A percentile compares a stretch with the other conserved stretches of the same genome.
Conservation (phyloP, 306 rosid genomes). For the Prunus davidiana region DNA sequence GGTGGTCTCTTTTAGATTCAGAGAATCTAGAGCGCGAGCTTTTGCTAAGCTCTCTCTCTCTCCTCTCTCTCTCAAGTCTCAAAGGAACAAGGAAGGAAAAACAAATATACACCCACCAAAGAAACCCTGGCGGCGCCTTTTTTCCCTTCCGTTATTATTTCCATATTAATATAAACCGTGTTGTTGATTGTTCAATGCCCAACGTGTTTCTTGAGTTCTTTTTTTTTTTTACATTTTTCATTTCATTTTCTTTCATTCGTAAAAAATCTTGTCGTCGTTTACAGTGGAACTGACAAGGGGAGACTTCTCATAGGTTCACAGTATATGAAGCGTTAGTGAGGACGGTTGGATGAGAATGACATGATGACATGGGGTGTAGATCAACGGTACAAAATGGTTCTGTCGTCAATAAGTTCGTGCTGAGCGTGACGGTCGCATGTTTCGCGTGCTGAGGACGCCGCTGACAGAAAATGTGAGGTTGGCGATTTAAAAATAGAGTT, state of each 20-base stretch:
- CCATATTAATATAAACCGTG: neutral
- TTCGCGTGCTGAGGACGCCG: neutral
- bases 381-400: neutral
- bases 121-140: conserved; percentile 35
- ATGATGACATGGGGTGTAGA: neutral
- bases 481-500: neutral
- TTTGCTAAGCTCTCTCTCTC: neutral
- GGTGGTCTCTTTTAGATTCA: neutral
- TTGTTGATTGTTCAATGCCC: neutral
- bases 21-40: neutral
- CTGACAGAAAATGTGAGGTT: neutral
- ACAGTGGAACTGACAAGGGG: neutral
- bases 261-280: neutral
- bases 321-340: neutral
- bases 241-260: neutral
- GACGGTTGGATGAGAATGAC: neutral
- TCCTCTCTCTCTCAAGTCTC: neutral
- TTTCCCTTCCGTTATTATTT: neutral
- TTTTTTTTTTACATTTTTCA: no score
- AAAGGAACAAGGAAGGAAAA: neutral
- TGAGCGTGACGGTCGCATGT: neutral
- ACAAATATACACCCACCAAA: neutral
- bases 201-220: neutral
- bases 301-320: neutral
- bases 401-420: neutral